phyloP scores from a whole-genome alignment of 164 flowering plant genomes.

The Tetrastigma voinierianum region DNA sequence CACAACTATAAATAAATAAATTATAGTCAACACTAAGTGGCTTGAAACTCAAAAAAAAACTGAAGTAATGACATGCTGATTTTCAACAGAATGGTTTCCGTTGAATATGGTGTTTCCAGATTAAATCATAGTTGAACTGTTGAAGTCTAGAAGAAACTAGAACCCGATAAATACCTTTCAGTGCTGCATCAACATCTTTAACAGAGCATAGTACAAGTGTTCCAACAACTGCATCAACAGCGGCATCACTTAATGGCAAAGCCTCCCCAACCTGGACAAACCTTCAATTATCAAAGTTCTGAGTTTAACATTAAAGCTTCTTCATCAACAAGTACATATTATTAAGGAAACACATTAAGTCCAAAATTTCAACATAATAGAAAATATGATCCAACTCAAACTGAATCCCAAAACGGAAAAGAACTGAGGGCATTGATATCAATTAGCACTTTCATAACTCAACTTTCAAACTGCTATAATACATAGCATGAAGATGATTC shows the following conservation, averaged over 20 bases:
- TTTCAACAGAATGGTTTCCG: not conserved
- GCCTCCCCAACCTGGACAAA: constrained; percentile 77
- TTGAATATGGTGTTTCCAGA: not conserved
- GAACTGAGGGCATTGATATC: too few relatives aligned
- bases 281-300: not conserved
- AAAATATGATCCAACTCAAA: too few relatives aligned
- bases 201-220: constrained; percentile 94
- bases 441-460: too few relatives aligned
- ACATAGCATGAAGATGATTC: too few relatives aligned
- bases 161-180: constrained; percentile 51
- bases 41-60: too few relatives aligned
- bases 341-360: too few relatives aligned
- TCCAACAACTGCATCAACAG: constrained; percentile 86
- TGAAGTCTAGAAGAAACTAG: not conserved
- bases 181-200: constrained; percentile 51
- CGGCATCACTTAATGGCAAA: constrained; percentile 67
- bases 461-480: too few relatives aligned
- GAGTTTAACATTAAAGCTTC: not conserved
- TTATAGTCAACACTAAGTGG: too few relatives aligned
- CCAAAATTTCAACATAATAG: too few relatives aligned
- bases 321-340: not conserved
- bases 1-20: too few relatives aligned
- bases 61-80: not conserved
- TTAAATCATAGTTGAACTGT: not conserved
- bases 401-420: too few relatives aligned